Evolutionary conservation across 2,329 filamentous ascomycete species (phyloP).

Genomic region (Diplodia seriata): DNA sequence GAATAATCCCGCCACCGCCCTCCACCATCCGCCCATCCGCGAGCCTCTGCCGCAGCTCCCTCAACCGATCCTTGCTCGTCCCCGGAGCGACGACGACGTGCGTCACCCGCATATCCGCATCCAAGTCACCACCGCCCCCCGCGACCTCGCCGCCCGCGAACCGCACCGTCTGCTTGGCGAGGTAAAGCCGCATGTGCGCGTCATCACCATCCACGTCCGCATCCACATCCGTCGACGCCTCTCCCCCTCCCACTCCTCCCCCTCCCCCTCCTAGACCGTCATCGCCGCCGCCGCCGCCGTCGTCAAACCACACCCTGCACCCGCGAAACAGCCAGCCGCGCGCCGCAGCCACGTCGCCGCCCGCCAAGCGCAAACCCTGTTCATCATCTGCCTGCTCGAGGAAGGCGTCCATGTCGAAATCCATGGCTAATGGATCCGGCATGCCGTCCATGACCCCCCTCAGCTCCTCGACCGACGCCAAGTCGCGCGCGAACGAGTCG

Average conservation of each 20-base stretch:
- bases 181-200: slow-evolving; percentile 46
- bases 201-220: background rate
- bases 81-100: slow-evolving; percentile 69
- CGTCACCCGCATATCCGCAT: slow-evolving; percentile 63
- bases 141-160: slow-evolving; percentile 73
- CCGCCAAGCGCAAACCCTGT: background rate
- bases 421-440: background rate
- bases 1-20: slow-evolving; percentile 58
- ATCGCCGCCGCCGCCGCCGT: slow-evolving; percentile 23
- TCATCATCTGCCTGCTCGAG: background rate
- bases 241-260: background rate
- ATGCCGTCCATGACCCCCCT: slow-evolving; percentile 5
- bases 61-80: slow-evolving; percentile 51
- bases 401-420: background rate
- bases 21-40: slow-evolving; percentile 44
- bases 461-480: slow-evolving; percentile 48
- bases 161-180: slow-evolving; percentile 64
- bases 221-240: slow-evolving; percentile 28
- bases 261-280: background rate
- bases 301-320: slow-evolving; percentile 38
- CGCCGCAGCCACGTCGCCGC: background rate
- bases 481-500: slow-evolving; percentile 81
- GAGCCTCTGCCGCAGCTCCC: slow-evolving; percentile 56
- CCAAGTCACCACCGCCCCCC: slow-evolving; percentile 49
- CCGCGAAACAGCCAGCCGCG: slow-evolving; percentile 42